Conservation (phyloP, 495 filamentous ascomycete genomes). For the Hypomontagnella monticulosa region DNA sequence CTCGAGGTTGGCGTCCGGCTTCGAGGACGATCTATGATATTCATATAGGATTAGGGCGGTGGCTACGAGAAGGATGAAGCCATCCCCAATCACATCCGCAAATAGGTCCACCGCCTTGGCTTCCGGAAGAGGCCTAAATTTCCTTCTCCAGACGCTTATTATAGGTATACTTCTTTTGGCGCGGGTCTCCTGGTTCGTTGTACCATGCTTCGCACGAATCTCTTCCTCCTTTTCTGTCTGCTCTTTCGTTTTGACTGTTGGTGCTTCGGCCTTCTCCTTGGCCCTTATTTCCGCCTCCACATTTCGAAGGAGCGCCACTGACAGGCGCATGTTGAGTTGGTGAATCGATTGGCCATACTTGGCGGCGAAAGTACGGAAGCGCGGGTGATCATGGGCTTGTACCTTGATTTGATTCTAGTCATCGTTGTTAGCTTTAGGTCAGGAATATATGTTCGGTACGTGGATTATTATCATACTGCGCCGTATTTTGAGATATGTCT, state of each 20-base stretch:
- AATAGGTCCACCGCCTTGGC: slow-evolving; percentile 95
- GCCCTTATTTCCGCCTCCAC: slow-evolving; percentile 66
- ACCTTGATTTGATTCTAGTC: slow-evolving; percentile 88
- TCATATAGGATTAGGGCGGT: slow-evolving; percentile 83
- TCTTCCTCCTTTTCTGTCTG: slow-evolving; percentile 72
- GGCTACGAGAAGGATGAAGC: slow-evolving; percentile 87
- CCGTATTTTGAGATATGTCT: slow-evolving; percentile 69
- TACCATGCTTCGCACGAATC: slow-evolving; percentile 54
- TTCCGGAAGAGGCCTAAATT: slow-evolving; percentile 81
- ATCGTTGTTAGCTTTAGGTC: slow-evolving; percentile 24
- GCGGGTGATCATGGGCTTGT: slow-evolving; percentile 93
- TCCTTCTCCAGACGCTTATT: slow-evolving; percentile 60
- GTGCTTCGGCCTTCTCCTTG: slow-evolving; percentile 72
- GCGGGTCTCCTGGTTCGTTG: slow-evolving; percentile 49
- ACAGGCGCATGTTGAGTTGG: slow-evolving; percentile 91
- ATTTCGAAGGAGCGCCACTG: slow-evolving; percentile 86
- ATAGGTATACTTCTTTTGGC: slow-evolving; percentile 45
- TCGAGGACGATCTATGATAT: slow-evolving; percentile 75
- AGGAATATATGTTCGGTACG: background rate
- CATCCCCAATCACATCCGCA: slow-evolving; percentile 91
- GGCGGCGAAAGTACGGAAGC: slow-evolving; percentile 82
- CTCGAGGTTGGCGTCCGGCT: slow-evolving; percentile 71
- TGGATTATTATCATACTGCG: slow-evolving; percentile 54
- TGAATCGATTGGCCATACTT: slow-evolving; percentile 79
- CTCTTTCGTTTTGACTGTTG: slow-evolving; percentile 83